Base-by-base conservation (phyloP, 176 grass and related monocot genomes). In the Triticum urartu region DNA sequence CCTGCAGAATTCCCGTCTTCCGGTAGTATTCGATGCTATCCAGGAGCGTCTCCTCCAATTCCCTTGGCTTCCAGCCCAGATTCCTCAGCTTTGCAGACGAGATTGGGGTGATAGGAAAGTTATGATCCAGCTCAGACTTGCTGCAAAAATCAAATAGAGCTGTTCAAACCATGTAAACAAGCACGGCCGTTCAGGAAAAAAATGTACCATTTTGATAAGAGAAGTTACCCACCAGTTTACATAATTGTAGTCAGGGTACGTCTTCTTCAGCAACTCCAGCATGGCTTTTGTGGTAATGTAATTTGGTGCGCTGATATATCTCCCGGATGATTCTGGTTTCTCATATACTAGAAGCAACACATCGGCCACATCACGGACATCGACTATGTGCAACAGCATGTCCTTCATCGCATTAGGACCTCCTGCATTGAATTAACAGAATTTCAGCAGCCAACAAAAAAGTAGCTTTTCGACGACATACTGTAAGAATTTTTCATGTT, bases 1-100 rank as follows among this genome's bases (percentile, higher is more conserved):
- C 43, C 26, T 87, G 64, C 64, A 92, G 39, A 81, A 94, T 45
- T 1, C 86, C 88, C 0, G 79, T 83, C 76, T 85, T 79, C 24
- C 32, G 21, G 38, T 78, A 92, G 75, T 43, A 88, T 8, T 92
- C 75, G 12, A 92, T 11, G 39, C 69, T 84, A 24, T 95, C 90
- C 0, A 17, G 15, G 13, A 95, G 88, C 2, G 52, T 92, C 80
- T 90, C 86, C 76, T 90, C 80, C 5, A 88, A 76, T 15, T 81
- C 75, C 69, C 79, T 88, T 7, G 79, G 84, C 9, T 78, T 78
- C 93, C 90, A 95, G 3, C 93, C 88, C 38, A 90, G 77, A 8
- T 56, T 86, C 75, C 56, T 81, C 61, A 90, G 72, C 43, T 92
- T 92, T 0, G n/a, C 86, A 0, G 93, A 84, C 6, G 75, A 71